A percentile compares a stretch with the other conserved stretches of the same genome.
These are phyloP conservation scores for Trypanosoma lewisi DNA, from an alignment of 208 protist species.

Conservation along the genomic window DNA sequence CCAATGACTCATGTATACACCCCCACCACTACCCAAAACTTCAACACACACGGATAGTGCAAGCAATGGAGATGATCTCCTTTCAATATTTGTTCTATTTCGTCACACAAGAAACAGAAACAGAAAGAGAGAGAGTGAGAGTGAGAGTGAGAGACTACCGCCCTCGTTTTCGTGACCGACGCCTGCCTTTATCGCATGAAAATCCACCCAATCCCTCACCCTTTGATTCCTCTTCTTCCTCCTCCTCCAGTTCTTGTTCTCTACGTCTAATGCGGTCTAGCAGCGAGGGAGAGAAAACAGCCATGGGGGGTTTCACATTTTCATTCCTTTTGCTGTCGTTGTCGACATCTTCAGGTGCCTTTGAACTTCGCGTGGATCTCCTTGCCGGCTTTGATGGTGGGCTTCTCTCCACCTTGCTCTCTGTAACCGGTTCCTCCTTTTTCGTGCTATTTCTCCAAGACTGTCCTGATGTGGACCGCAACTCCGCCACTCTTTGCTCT, in stretches of 20 bases:
- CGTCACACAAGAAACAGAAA: no score
- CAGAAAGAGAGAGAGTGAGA: no score
- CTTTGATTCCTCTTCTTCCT: not conserved
- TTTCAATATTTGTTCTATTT: no score
- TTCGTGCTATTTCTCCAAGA: not conserved
- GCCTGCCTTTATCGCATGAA: not conserved
- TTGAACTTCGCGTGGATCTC: not conserved
- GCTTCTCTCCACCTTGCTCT: not conserved
- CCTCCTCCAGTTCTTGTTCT: not conserved
- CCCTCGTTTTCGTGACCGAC: not conserved
- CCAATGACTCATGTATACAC: not conserved
- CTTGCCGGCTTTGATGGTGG: not conserved
- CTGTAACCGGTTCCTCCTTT: not conserved
- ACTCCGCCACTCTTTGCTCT: not conserved
- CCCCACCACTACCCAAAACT: no score
- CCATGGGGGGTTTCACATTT: not conserved
- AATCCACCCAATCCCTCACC: not conserved
- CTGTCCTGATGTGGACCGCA: not conserved
- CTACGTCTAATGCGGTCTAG: slow-evolving; percentile 11
- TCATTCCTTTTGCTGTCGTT: not conserved
- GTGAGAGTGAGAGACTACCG: no score
- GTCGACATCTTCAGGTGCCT: not conserved
- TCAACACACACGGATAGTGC: no score
- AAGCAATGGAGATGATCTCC: no score
- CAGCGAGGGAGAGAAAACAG: slow-evolving; percentile 7